These are phyloP conservation scores for Podospora australis DNA, from an alignment of 495 filamentous ascomycete genomes.

Conservation along the genomic window DNA sequence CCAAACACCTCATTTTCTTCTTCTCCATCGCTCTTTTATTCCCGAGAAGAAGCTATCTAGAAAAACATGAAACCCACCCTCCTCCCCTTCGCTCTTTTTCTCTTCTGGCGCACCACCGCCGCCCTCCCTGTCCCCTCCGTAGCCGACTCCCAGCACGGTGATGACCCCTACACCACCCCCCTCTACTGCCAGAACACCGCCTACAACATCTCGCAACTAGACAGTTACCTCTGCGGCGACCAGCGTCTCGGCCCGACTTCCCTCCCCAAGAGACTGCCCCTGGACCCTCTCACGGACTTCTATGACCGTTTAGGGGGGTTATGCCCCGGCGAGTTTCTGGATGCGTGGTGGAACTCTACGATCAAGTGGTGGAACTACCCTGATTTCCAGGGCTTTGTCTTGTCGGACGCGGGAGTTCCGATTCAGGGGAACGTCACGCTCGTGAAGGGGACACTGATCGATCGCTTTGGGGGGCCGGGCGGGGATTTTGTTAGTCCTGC, in stretches of 20 bases:
- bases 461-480: slow-evolving; percentile 48
- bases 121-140: not conserved
- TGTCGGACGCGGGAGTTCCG: slow-evolving; percentile 23
- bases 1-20: too few species aligned
- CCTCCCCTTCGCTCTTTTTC: not conserved
- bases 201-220: slow-evolving; percentile 18
- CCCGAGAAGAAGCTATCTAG: too few species aligned
- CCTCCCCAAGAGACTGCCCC: slow-evolving; percentile 34
- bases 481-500: slow-evolving; percentile 40
- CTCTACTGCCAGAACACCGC: slow-evolving; percentile 36
- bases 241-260: slow-evolving; percentile 42
- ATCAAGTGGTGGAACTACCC: slow-evolving; percentile 39
- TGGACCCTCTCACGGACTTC: slow-evolving; percentile 24
- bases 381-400: slow-evolving; percentile 35
- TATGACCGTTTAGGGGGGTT: slow-evolving; percentile 46
- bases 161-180: not conserved
- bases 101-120: not conserved
- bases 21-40: too few species aligned
- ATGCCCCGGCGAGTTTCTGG: slow-evolving; percentile 44
- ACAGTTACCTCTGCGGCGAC: slow-evolving; percentile 46
- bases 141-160: not conserved
- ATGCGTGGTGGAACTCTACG: slow-evolving; percentile 34
- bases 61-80: slow-evolving; percentile 3
- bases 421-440: slow-evolving; percentile 45
- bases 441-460: slow-evolving; percentile 40